Evolutionary conservation across 192 early-diverging fungal species (phyloP), one percentile per base, ranked within the genome.

Genomic region (Backusella mclennaniae): DNA sequence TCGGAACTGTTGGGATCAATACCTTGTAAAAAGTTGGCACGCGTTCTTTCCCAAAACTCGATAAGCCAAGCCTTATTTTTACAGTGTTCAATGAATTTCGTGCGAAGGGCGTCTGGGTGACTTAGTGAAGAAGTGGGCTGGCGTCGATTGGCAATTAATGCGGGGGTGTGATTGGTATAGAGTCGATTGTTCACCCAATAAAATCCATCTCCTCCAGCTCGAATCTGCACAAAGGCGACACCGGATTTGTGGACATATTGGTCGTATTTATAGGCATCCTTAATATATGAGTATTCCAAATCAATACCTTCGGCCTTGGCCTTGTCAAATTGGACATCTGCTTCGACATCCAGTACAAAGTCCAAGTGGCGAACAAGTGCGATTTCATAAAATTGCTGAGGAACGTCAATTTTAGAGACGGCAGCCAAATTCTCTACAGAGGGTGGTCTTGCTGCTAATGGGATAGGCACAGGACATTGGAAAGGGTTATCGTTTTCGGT

Each of bases 261-360:
- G 63, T 94, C 93, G 77, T 94, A 87, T 79, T 87, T 86, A 81
- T 92, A 95, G 3, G 86, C 85, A 1, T 90, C 87, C 29, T 89
- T 84, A 21, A 87, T 76, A 80, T 92, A 92, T 1, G 91, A 88
- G 72, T 88, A 88, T 77, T 80, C 89, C 8, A 87, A 70, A 7
- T 90, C 85, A 0, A 88, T 75, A 7, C 85, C 82, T 21, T 85
- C 84, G 4, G 67, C 41, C 35, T 71, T 71, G 4, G 69, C 76
- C n/a, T 59, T 44, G 0, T 94, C 93, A 73, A 95, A 97, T 33
- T 79, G 71, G 33, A 76, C 56, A 76, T 98, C 97, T 0, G 95
- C 92, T 79, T 99, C 98, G n/a, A 95, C 88, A 80, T 99, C 98
- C 17, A 98, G 87, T 23, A 99, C 88, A 85, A 97, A 99, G 21